A percentile compares a stretch with the other conserved stretches of the same genome.
These are phyloP conservation scores for Saururus chinensis DNA, from an alignment of 164 flowering plant species.

Conservation along the genomic window DNA sequence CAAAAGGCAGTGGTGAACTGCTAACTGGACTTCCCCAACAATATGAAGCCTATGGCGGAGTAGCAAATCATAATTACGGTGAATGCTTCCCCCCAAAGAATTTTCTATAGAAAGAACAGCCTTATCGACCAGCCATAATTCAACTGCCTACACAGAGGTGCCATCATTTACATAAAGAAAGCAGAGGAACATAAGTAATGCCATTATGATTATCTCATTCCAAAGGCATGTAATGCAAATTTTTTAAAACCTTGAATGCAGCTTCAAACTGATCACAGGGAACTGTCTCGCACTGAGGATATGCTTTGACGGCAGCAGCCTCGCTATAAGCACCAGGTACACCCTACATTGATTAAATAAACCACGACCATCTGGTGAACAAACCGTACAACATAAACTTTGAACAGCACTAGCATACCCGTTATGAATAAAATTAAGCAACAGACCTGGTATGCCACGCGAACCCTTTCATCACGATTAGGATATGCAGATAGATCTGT, in stretches of 20 bases:
- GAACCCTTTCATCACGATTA: conserved; percentile 26
- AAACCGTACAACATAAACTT: too few relatives aligned
- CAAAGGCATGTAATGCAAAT: background rate
- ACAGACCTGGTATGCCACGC: conserved; percentile 46
- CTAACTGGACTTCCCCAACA: conserved; percentile 65
- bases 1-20: conserved; percentile 49
- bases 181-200: background rate
- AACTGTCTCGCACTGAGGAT: conserved; percentile 55
- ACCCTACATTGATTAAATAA: conserved; percentile 26
- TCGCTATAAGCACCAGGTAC: conserved; percentile 54
- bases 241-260: conserved; percentile 41
- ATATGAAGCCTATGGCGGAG: conserved; percentile 66
- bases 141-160: conserved; percentile 43
- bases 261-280: conserved; percentile 66
- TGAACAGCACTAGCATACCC: background rate
- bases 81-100: conserved; percentile 58
- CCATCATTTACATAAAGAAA: background rate
- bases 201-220: background rate
- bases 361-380: too few relatives aligned
- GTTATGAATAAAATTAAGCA: conserved; percentile 1
- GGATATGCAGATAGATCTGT: conserved; percentile 29
- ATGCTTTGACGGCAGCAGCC: conserved; percentile 59
- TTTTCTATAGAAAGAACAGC: conserved; percentile 72
- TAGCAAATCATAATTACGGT: conserved; percentile 66
- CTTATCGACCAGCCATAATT: conserved; percentile 59